Percentiles rank a stretch among this genome's conserved stretches.
Evolutionary conservation across 768 basidiomycete genomes (phyloP).

Genomic region (Rhodotorula paludigena): DNA sequence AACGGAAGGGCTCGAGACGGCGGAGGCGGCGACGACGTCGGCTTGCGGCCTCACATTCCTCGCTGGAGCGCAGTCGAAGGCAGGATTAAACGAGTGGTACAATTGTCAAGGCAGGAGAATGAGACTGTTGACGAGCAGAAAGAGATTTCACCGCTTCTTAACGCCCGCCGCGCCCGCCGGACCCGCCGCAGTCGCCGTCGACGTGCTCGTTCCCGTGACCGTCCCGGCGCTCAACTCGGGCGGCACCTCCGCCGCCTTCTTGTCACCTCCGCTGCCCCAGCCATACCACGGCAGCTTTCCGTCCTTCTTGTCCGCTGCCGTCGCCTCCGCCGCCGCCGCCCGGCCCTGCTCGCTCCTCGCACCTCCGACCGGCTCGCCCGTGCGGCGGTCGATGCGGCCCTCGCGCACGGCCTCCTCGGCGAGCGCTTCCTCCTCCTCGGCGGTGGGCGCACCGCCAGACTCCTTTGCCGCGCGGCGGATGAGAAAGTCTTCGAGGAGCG

Average conservation of each 20-base stretch:
- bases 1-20: no score
- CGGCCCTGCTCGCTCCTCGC: not conserved
- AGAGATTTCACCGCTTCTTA: no score
- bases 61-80: no score
- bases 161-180: no score
- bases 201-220: not conserved
- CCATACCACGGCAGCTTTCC: not conserved
- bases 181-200: not conserved
- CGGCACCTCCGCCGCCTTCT: not conserved
- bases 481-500: slow-evolving; percentile 74
- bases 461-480: slow-evolving; percentile 10
- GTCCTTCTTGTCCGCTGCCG: not conserved
- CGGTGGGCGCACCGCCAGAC: not conserved
- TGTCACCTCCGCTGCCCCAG: slow-evolving; percentile 3
- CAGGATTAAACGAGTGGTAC: no score
- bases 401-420: not conserved
- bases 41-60: no score
- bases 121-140: no score
- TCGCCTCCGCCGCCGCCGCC: not conserved
- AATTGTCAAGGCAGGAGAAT: no score
- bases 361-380: slow-evolving; percentile 17
- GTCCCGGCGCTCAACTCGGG: not conserved
- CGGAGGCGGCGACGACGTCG: no score
- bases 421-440: slow-evolving; percentile 8
- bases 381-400: slow-evolving; percentile 15